These are phyloP conservation scores for Candida albicans DNA, from an alignment of 1,139 yeast species.

Conservation along the genomic window DNA sequence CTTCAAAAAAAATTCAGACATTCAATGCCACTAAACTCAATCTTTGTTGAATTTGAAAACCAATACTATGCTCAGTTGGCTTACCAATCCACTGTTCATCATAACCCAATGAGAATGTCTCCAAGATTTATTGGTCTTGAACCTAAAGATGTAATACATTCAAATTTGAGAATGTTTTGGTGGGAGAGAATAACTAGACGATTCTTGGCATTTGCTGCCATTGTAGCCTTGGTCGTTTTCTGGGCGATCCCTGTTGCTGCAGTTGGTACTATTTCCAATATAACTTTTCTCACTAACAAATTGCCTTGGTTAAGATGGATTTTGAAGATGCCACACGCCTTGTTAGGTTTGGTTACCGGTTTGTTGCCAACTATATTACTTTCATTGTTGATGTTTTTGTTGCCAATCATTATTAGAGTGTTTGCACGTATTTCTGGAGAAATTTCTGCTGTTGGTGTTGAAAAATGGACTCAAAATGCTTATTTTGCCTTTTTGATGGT, in stretches of 20 bases:
- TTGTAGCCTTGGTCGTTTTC: constrained; percentile 59
- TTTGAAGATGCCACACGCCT: constrained; percentile 54
- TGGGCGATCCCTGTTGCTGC: constrained; percentile 90
- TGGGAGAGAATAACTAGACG: constrained; percentile 72
- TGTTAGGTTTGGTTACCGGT: constrained; percentile 73
- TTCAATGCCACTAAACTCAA: constrained; percentile 52
- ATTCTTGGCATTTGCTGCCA: constrained; percentile 57
- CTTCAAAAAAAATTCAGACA: constrained; percentile 49
- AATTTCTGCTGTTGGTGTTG: constrained; percentile 63
- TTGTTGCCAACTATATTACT: constrained; percentile 69
- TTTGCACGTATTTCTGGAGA: constrained; percentile 71
- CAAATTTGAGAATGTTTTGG: constrained; percentile 75
- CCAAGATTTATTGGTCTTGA: constrained; percentile 57
- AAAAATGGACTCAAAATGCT: constrained; percentile 71
- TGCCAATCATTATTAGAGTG: constrained; percentile 75
- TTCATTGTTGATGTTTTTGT: constrained; percentile 66
- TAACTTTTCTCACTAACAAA: constrained; percentile 60
- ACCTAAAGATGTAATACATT: constrained; percentile 67
- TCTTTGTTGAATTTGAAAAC: constrained; percentile 68
- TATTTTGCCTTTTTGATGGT: constrained; percentile 71
- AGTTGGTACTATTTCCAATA: constrained; percentile 76
- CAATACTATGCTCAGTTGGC: constrained; percentile 75
- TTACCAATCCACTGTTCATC: constrained; percentile 57
- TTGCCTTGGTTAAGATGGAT: constrained; percentile 66
- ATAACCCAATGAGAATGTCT: constrained; percentile 49